Percentiles rank a stretch among this genome's conserved stretches.
These are phyloP conservation scores for Aspergillus persii DNA, from an alignment of 2,329 filamentous ascomycete genomes.

Conservation along the genomic window DNA sequence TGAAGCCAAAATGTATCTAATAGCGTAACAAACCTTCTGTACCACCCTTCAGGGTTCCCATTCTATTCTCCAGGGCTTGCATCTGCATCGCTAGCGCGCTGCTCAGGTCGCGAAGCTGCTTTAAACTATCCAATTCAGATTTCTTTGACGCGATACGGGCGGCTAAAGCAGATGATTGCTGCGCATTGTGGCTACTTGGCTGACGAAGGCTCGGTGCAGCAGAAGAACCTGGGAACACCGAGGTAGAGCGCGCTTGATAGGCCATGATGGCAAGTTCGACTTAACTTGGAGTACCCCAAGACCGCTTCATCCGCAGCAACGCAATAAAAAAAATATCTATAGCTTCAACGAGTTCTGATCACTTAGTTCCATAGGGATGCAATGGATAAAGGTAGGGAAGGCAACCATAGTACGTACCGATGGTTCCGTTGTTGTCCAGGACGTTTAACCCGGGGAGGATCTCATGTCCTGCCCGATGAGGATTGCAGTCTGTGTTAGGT, in stretches of 20 bases:
- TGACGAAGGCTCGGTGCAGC: constrained; percentile 31
- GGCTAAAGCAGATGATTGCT: constrained; percentile 58
- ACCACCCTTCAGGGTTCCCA: constrained; percentile 60
- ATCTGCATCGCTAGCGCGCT: constrained; percentile 62
- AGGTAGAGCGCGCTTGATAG: constrained; percentile 35
- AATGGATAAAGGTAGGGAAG: neutral
- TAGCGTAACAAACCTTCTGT: constrained; percentile 52
- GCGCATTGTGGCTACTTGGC: constrained; percentile 29
- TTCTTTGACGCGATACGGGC: constrained; percentile 64
- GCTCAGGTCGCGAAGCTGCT: constrained; percentile 61
- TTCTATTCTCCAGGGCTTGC: constrained; percentile 60
- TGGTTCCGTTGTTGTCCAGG: neutral
- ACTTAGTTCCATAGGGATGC: neutral
- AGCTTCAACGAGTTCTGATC: neutral
- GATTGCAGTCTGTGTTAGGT: neutral
- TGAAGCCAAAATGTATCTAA: neutral
- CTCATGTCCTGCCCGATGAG: constrained; percentile 2
- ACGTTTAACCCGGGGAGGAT: neutral
- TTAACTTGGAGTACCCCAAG: neutral
- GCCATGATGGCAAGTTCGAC: constrained; percentile 27
- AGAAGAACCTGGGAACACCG: constrained; percentile 29
- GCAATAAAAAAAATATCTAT: neutral
- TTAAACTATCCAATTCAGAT: constrained; percentile 60
- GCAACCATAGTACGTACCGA: neutral
- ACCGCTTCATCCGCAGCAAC: neutral